Conservation (phyloP, 129 eudicot species). For the Ambrosia trifida region DNA sequence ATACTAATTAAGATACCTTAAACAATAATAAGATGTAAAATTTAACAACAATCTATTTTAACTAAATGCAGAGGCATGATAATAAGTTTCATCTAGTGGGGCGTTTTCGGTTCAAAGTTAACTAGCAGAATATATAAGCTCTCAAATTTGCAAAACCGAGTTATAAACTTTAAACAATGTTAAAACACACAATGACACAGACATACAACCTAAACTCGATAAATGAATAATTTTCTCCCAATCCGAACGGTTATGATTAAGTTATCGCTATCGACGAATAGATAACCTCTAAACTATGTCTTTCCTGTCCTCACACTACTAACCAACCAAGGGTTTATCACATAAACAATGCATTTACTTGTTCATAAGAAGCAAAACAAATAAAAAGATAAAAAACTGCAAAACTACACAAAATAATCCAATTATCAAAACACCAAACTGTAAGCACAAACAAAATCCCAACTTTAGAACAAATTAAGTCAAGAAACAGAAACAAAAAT, state of each 20-base stretch:
- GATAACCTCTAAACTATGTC: no score
- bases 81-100: background rate
- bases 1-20: background rate
- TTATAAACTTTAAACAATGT: background rate
- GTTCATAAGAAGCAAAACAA: background rate
- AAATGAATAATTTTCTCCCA: background rate
- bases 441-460: slow-evolving; percentile 12
- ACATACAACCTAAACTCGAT: background rate
- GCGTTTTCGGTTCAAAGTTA: slow-evolving; percentile 11
- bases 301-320: background rate
- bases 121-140: background rate
- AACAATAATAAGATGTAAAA: background rate
- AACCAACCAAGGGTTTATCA: background rate
- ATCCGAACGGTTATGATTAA: background rate
- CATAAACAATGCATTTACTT: background rate
- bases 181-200: background rate
- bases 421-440: slow-evolving; percentile 2
- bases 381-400: background rate
- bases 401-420: background rate
- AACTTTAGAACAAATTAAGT: background rate
- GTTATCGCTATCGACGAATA: no score
- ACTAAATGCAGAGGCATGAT: background rate
- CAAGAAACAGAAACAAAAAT: background rate
- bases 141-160: slow-evolving; percentile 1
- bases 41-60: background rate